Percentiles rank a stretch among this genome's conserved stretches.
phyloP scores from a whole-genome alignment of 2,329 filamentous ascomycete genomes.

The Chaetomium olivaceum region DNA sequence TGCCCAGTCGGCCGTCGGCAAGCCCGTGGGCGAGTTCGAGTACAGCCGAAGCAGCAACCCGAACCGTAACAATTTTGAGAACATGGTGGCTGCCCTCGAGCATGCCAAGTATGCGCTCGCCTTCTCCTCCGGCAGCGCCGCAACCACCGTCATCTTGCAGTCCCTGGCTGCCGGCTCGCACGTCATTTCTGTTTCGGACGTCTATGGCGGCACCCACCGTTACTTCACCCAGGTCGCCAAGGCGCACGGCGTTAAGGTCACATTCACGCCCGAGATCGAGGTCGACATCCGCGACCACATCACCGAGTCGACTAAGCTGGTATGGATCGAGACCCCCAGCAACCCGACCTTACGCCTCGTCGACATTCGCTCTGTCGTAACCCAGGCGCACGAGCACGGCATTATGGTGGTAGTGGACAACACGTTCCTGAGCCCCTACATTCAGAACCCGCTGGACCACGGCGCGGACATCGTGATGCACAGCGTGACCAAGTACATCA shows the following conservation, averaged over 20 bases:
- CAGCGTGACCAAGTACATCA: constrained; percentile 98
- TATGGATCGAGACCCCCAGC: constrained; percentile 96
- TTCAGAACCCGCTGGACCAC: constrained; percentile 93
- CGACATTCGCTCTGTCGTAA: constrained; percentile 84
- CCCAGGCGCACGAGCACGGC: constrained; percentile 80
- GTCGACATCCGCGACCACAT: constrained; percentile 83
- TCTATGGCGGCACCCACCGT: constrained; percentile 96
- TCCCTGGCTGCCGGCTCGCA: constrained; percentile 88
- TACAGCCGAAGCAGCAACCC: constrained; percentile 94
- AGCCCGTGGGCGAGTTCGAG: constrained; percentile 85
- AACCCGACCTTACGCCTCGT: constrained; percentile 93
- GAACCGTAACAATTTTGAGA: constrained; percentile 93
- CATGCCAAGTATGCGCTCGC: constrained; percentile 90
- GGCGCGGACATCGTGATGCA: constrained; percentile 97
- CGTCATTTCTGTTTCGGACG: constrained; percentile 93
- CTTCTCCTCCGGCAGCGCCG: constrained; percentile 90
- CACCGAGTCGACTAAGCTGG: constrained; percentile 81
- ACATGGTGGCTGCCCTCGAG: constrained; percentile 86
- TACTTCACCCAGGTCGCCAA: constrained; percentile 98
- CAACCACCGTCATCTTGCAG: constrained; percentile 90
- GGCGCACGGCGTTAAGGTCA: constrained; percentile 90
- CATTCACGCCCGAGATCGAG: constrained; percentile 91
- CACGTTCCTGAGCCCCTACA: constrained; percentile 94
- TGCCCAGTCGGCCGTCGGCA: constrained; percentile 84
- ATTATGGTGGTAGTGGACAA: constrained; percentile 99